Conservation (phyloP, 495 filamentous ascomycete species). For the Aspergillus olivimuriae region DNA sequence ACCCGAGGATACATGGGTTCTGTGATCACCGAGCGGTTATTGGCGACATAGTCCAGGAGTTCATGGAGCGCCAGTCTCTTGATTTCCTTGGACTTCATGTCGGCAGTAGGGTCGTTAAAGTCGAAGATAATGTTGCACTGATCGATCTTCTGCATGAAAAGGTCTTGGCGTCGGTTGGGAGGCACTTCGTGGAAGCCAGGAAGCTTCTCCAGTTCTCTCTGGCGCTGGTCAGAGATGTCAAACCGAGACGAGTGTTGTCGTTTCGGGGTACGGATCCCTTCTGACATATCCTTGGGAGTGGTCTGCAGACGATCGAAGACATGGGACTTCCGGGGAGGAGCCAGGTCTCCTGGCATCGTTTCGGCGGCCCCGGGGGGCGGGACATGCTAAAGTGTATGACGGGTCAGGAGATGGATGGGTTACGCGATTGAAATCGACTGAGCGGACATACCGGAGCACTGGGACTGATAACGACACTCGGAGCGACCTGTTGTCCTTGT, state of each 20-base stretch:
- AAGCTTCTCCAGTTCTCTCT: slow-evolving; percentile 92
- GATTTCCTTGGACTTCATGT: slow-evolving; percentile 99
- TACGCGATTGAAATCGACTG: neutral
- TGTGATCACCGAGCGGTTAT: slow-evolving; percentile 96
- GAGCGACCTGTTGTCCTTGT: slow-evolving; percentile 61
- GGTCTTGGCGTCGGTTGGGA: slow-evolving; percentile 87
- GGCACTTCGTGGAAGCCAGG: slow-evolving; percentile 99
- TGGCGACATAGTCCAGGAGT: slow-evolving; percentile 94
- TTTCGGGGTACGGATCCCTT: slow-evolving; percentile 91
- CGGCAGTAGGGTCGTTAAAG: slow-evolving; percentile 95
- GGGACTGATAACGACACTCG: slow-evolving; percentile 92
- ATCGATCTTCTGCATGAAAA: slow-evolving; percentile 99
- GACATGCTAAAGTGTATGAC: slow-evolving; percentile 57
- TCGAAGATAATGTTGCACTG: slow-evolving; percentile 99
- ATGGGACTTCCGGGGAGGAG: slow-evolving; percentile 87
- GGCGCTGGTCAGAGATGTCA: slow-evolving; percentile 86
- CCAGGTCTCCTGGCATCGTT: slow-evolving; percentile 97
- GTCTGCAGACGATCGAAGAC: slow-evolving; percentile 89
- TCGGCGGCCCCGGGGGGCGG: slow-evolving; percentile 91
- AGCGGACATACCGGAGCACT: slow-evolving; percentile 74
- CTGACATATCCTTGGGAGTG: slow-evolving; percentile 89
- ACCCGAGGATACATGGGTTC: slow-evolving; percentile 99
- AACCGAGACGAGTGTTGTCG: slow-evolving; percentile 96
- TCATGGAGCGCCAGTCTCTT: slow-evolving; percentile 96
- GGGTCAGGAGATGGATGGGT: slow-evolving; percentile 16